Evolutionary conservation across 495 filamentous ascomycete genomes (phyloP).

Genomic region (Viridothelium virens): DNA sequence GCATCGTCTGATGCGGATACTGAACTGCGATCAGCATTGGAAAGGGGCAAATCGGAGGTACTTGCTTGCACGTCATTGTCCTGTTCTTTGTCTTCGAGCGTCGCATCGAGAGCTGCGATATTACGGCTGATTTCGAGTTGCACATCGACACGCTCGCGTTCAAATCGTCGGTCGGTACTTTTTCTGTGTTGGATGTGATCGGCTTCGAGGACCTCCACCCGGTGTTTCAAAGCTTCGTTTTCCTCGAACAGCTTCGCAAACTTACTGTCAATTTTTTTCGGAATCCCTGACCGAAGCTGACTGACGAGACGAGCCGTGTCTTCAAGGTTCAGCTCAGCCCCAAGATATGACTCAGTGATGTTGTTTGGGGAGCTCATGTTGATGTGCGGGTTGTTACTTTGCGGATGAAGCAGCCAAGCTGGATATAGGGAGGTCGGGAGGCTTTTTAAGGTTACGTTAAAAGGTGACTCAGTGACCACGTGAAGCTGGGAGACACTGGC

Average conservation of each 20-base stretch:
- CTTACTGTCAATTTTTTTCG: background rate
- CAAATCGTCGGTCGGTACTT: background rate
- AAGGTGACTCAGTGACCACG: too few relatives aligned
- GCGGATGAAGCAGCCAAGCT: background rate
- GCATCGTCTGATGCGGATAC: too few relatives aligned
- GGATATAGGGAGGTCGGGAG: background rate
- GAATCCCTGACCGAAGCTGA: conserved; percentile 1
- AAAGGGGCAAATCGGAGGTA: too few relatives aligned
- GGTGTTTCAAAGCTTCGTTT: background rate
- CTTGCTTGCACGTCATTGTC: background rate
- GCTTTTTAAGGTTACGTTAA: too few relatives aligned
- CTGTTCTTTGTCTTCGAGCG: background rate
- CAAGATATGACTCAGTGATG: background rate
- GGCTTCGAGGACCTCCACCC: background rate
- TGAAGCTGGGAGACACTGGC: too few relatives aligned
- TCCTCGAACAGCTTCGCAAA: background rate
- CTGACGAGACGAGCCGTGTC: background rate
- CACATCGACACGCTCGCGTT: background rate
- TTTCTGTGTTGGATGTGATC: background rate
- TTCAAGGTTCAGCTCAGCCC: background rate
- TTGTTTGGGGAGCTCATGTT: background rate
- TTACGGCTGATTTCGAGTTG: background rate
- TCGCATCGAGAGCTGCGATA: background rate
- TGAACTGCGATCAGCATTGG: too few relatives aligned
- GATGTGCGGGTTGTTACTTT: background rate